Percentiles rank a stretch among this genome's conserved stretches.
phyloP scores from a whole-genome alignment of 1,284 basidiomycete species.

The Sanghuangporus sanghuang region DNA sequence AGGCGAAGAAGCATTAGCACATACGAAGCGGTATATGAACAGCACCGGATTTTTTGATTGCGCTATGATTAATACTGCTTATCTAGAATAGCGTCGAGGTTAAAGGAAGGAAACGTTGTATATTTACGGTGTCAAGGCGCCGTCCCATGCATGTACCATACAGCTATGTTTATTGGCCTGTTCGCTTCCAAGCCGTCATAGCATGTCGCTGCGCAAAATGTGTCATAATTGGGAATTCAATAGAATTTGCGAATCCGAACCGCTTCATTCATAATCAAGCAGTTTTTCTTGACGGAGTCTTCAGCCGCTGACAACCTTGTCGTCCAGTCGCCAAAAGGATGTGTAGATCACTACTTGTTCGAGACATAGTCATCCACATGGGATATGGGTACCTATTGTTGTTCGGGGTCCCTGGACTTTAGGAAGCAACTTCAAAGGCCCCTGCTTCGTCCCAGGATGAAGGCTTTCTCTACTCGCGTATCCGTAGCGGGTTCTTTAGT shows the following conservation, averaged over 20 bases:
- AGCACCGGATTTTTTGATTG: not conserved
- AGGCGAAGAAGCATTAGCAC: not conserved
- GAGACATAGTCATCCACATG: not conserved
- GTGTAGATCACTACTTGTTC: not conserved
- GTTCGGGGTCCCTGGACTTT: not conserved
- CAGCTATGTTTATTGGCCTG: not conserved
- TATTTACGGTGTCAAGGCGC: not conserved
- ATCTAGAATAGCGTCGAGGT: not conserved
- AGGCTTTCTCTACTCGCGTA: not conserved
- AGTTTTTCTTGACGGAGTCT: not conserved
- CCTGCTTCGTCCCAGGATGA: not conserved
- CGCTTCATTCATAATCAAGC: not conserved
- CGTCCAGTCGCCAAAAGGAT: not conserved
- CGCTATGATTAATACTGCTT: not conserved
- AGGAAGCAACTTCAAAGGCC: not conserved
- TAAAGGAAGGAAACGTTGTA: not conserved
- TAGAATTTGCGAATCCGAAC: not conserved
- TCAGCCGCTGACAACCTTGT: not conserved
- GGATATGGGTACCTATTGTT: not conserved
- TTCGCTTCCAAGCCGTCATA: not conserved
- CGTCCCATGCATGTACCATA: not conserved
- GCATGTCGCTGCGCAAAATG: not conserved
- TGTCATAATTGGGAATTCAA: not conserved
- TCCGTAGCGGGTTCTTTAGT: not conserved
- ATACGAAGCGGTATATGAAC: not conserved